Percentiles rank a stretch among this genome's conserved stretches.
Conservation (phyloP, 805 yeast species). For the Metschnikowia santaceciliae region DNA sequence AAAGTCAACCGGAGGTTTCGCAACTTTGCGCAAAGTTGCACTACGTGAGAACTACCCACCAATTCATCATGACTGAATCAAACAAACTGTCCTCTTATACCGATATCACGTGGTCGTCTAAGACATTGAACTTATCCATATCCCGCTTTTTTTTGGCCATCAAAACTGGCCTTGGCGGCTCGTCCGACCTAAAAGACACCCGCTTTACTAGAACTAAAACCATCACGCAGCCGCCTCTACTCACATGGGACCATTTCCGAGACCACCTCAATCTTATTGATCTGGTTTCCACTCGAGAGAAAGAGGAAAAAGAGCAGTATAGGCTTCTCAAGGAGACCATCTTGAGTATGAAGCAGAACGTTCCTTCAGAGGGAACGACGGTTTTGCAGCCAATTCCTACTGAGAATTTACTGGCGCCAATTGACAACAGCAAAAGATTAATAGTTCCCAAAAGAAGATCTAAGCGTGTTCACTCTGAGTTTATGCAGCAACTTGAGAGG, state of each 20-base stretch:
- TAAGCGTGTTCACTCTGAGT: background rate
- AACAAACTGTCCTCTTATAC: conserved; percentile 1
- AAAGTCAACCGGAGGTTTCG: background rate
- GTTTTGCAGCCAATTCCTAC: background rate
- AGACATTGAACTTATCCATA: background rate
- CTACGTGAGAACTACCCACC: background rate
- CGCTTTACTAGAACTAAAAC: background rate
- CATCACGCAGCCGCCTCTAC: conserved; percentile 2
- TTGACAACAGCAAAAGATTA: background rate
- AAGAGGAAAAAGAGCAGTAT: background rate
- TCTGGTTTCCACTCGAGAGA: background rate
- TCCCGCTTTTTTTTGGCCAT: conserved; percentile 1
- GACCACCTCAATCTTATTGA: background rate
- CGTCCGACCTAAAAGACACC: background rate
- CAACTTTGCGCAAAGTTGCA: conserved; percentile 4
- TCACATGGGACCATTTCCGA: background rate
- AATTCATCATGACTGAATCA: background rate
- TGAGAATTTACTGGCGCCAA: background rate
- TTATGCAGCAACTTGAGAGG: background rate
- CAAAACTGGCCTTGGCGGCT: background rate
- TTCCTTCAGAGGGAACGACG: background rate
- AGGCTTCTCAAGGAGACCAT: background rate
- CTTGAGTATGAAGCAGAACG: background rate
- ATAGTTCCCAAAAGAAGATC: background rate
- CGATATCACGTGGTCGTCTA: background rate